Base-by-base conservation (phyloP, 2,329 filamentous ascomycete genomes). In the Myrmaecium sp. region DNA sequence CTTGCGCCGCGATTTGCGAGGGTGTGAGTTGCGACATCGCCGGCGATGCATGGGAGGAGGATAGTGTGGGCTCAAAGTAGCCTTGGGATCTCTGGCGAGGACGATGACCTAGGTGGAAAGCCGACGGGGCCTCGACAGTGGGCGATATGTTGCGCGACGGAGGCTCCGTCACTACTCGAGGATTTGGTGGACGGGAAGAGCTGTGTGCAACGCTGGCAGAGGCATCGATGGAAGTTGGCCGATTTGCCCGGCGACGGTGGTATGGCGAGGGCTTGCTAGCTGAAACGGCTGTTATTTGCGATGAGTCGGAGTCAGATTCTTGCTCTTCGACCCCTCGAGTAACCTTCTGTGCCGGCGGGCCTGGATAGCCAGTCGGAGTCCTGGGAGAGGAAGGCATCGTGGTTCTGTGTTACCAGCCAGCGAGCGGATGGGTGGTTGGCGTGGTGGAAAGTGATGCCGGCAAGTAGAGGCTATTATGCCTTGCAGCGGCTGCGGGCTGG, bases 1-100 rank as follows among this genome's bases (percentile, higher is more conserved):
- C 72, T 51, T 83, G 78, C 11, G 78, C 78, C 20, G 79, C 79
- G 36, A 83, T 81, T 48, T 81, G 74, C 49, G 76, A 81, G n/a
- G 77, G 70, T 52, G 54, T 51, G 50, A 71, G 41, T 17, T 53
- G 53, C 34, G 57, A 54, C 41, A 49, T 45, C 66, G 59, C 14
- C 59, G 60, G 28, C 36, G 66, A 68, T 3, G 52, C 56, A 39
- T 54, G 63, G 23, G 66, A 66, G 3, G 69, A 73, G 13, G 77
- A 74, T 25, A 84, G 57, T 13, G 66, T 72, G 21, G 77, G 69
- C 45, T 84, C 78, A 43, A 84, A 84, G 42, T 74, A 68, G 41
- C 79, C 79, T 46, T 79, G 76, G 6, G 69, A 77, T 38, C 75
- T 69, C 33, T 79, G 79, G 40, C 78, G 66, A 37, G 52, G 74